Conservation (phyloP, 1,139 yeast genomes). For the Pichia sp. region DNA sequence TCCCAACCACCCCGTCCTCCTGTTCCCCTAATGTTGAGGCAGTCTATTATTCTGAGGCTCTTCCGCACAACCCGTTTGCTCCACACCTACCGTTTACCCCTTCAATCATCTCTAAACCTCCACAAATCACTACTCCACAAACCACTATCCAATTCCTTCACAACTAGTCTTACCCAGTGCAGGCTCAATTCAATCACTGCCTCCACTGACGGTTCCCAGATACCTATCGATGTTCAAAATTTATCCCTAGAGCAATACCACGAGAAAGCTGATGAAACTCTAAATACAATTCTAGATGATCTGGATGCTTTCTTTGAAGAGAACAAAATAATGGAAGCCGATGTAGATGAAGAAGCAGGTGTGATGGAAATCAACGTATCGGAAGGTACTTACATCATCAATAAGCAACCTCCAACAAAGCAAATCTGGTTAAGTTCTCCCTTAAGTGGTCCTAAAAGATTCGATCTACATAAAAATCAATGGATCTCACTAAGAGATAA, state of each 20-base stretch:
- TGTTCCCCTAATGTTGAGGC: too few relatives aligned
- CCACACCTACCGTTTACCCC: too few relatives aligned
- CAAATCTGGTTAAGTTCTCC: conserved; percentile 94
- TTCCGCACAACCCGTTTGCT: too few relatives aligned
- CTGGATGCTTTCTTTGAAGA: conserved; percentile 50
- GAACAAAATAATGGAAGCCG: conserved; percentile 53
- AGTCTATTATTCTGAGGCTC: too few relatives aligned
- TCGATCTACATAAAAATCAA: conserved; percentile 48
- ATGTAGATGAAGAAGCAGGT: conserved; percentile 74
- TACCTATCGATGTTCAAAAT: conserved; percentile 44
- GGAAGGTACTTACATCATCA: conserved; percentile 76
- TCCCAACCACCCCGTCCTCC: too few relatives aligned
- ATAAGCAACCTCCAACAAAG: conserved; percentile 89
- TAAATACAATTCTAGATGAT: conserved; percentile 57
- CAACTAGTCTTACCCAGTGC: not conserved
- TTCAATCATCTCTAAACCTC: not conserved
- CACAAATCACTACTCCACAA: too few relatives aligned
- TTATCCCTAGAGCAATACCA: conserved; percentile 49
- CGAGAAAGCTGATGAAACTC: conserved; percentile 47
- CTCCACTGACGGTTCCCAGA: conserved; percentile 43
- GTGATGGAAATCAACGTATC: conserved; percentile 67
- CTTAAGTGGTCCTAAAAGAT: conserved; percentile 80
- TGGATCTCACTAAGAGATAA: conserved; percentile 62
- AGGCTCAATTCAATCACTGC: conserved; percentile 23
- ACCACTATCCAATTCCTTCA: not conserved